Evolutionary conservation across 208 protist genomes (phyloP), one percentile per base, ranked within the genome.

Genomic region (Willaertia magna): DNA sequence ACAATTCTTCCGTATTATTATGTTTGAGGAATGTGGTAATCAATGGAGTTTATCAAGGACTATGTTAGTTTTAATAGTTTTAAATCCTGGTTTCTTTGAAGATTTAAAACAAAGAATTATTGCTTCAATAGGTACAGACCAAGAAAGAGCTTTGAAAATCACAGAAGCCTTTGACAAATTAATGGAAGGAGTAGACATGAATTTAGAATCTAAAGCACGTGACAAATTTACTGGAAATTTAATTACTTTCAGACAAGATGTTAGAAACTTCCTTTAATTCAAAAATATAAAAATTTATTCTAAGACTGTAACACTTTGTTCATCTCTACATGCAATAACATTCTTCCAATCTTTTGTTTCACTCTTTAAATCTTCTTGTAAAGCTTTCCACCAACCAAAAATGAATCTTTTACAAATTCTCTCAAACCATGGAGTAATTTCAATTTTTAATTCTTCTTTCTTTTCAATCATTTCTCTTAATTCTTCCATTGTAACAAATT

Each of bases 221-320:
- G 89, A 94, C 48, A 88, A 90, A 82, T 94, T 94, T 61, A 91
- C 87, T 16, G 83, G 88, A 43, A 94, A 94, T 85, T 46, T 92
- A 14, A 89, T 87, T 3, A 81, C 82, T 1, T 94, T 94, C 75
- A 87, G 87, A 52, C 74, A 89, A 85, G 87, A 93, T 40, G 84
- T 89, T 26, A 89, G 89, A 67, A n/a, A 39, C n/a, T n/a, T n/a
- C n/a, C n/a, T n/a, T n/a, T n/a, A n/a, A n/a, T n/a, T n/a, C n/a
- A n/a, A n/a, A n/a, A n/a, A n/a, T n/a, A n/a, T n/a, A n/a, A n/a
- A n/a, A n/a, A n/a, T n/a, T n/a, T n/a, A n/a, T n/a, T n/a, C n/a
- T n/a, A n/a, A n/a, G n/a, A n/a, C n/a, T n/a, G n/a, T n/a, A n/a
- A n/a, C n/a, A n/a, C n/a, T n/a, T n/a, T n/a, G n/a, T n/a, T n/a